phyloP scores from a whole-genome alignment of 1,284 basidiomycete genomes.

The Clitocybe nebularis region DNA sequence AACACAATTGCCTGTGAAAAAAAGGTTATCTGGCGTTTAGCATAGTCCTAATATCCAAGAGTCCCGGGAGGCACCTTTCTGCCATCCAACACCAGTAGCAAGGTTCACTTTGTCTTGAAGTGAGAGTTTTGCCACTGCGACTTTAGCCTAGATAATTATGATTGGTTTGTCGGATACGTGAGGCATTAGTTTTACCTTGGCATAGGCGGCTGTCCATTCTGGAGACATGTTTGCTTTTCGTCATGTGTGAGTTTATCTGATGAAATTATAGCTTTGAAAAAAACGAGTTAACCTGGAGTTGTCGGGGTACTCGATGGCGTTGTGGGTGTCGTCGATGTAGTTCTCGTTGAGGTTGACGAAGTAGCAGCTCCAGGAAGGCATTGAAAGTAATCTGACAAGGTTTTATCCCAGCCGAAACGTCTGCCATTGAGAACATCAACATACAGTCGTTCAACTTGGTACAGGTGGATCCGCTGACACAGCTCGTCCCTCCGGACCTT shows the following conservation, averaged over 20 bases:
- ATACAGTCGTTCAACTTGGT: conserved; percentile 38
- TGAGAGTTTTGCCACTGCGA: conserved; percentile 45
- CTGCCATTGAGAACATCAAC: conserved; percentile 10
- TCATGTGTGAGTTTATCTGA: neutral
- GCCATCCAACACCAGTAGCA: conserved; percentile 51
- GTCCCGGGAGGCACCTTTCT: conserved; percentile 32
- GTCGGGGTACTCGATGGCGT: conserved; percentile 19
- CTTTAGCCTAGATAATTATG: conserved; percentile 38
- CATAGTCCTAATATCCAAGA: neutral
- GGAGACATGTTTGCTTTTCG: conserved; percentile 40
- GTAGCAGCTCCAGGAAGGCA: conserved; percentile 35
- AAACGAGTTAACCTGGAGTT: conserved; percentile 15
- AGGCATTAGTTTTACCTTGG: conserved; percentile 35
- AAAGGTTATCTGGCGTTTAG: conserved; percentile 8
- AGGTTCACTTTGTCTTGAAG: conserved; percentile 53
- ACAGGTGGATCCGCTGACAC: conserved; percentile 38
- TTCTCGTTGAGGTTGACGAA: conserved; percentile 18
- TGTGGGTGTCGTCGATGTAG: conserved; percentile 18
- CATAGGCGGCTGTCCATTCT: conserved; percentile 50
- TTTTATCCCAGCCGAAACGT: neutral
- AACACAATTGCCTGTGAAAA: conserved; percentile 63
- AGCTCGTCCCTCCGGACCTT: conserved; percentile 43
- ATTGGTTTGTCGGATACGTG: conserved; percentile 9
- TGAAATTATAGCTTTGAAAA: no score
- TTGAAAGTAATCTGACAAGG: conserved; percentile 39